Conservation (phyloP, 768 basidiomycete genomes). For the Daedalea quercina region DNA sequence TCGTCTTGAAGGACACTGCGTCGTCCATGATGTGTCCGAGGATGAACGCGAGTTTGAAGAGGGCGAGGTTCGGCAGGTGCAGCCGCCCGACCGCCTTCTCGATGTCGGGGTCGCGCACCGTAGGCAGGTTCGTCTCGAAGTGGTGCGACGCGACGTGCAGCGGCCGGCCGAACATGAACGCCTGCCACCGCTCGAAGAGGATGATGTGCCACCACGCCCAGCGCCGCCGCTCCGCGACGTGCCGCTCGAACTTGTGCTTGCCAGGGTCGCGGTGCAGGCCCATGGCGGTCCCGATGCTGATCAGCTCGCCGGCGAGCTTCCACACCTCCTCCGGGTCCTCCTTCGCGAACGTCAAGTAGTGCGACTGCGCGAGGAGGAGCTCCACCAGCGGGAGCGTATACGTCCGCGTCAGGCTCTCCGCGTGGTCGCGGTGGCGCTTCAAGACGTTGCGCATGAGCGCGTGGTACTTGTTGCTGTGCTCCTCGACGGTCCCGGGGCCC, state of each 20-base stretch:
- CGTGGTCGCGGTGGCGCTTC: conserved; percentile 52
- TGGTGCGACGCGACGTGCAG: conserved; percentile 71
- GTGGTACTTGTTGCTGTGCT: conserved; percentile 60
- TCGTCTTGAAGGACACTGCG: conserved; percentile 67
- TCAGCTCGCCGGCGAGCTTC: conserved; percentile 64
- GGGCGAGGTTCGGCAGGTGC: conserved; percentile 65
- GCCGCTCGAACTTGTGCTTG: conserved; percentile 64
- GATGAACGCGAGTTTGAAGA: conserved; percentile 71
- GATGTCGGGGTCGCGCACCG: conserved; percentile 52
- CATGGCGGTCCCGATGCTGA: conserved; percentile 74
- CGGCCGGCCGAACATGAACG: conserved; percentile 82
- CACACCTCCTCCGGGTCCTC: conserved; percentile 79
- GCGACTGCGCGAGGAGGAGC: conserved; percentile 59
- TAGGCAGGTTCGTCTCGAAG: conserved; percentile 76
- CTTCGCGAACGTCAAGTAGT: conserved; percentile 69
- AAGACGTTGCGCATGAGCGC: conserved; percentile 61
- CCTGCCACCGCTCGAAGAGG: conserved; percentile 80
- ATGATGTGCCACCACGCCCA: conserved; percentile 94
- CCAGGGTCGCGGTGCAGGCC: conserved; percentile 84
- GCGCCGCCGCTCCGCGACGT: conserved; percentile 67
- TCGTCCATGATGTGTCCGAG: conserved; percentile 84
- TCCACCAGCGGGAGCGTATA: conserved; percentile 66
- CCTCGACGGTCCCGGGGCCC: conserved; percentile 42
- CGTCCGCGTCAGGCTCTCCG: conserved; percentile 15
- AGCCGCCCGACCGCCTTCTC: conserved; percentile 54